phyloP scores from a whole-genome alignment of 2,329 filamentous ascomycete genomes.

The Triangularia verruculosa region DNA sequence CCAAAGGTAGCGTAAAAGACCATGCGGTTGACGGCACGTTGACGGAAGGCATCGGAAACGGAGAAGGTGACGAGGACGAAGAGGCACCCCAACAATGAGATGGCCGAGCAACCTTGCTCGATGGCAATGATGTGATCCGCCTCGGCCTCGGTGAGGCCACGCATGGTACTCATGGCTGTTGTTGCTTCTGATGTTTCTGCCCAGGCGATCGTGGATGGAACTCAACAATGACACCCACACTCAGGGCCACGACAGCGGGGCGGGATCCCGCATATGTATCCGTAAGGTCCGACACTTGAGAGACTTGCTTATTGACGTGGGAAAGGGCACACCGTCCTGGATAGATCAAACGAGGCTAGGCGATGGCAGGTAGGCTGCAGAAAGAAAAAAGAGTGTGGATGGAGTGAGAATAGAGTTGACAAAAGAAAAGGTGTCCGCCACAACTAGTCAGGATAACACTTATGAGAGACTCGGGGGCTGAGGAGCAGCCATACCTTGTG shows the following conservation, averaged over 20 bases:
- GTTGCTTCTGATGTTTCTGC: conserved; percentile 8
- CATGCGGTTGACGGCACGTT: conserved; percentile 73
- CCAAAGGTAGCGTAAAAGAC: conserved; percentile 82
- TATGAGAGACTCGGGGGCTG: conserved; percentile 6
- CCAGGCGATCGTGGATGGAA: conserved; percentile 9
- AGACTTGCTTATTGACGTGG: background rate
- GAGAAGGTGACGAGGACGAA: conserved; percentile 72
- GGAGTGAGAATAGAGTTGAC: conserved; percentile 18
- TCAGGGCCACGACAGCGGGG: conserved; percentile 8
- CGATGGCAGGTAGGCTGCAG: conserved; percentile 8
- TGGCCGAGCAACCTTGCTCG: conserved; percentile 65
- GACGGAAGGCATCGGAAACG: conserved; percentile 66
- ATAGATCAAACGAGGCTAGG: background rate
- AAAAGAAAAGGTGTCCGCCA: conserved; percentile 5
- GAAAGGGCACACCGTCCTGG: background rate
- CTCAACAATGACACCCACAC: conserved; percentile 12
- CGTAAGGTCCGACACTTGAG: conserved; percentile 6
- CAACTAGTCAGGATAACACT: conserved; percentile 6
- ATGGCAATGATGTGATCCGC: conserved; percentile 54
- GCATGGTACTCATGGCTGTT: conserved; percentile 39
- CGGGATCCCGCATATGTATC: conserved; percentile 20
- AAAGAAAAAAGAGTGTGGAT: background rate
- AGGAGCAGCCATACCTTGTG: conserved; percentile 4
- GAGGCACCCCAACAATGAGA: conserved; percentile 68
- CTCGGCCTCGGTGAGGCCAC: conserved; percentile 17